Evolutionary conservation across 371 early-diverging fungal species (phyloP), one percentile per base, ranked within the genome.

Genomic region (Haplosporangium sp.): DNA sequence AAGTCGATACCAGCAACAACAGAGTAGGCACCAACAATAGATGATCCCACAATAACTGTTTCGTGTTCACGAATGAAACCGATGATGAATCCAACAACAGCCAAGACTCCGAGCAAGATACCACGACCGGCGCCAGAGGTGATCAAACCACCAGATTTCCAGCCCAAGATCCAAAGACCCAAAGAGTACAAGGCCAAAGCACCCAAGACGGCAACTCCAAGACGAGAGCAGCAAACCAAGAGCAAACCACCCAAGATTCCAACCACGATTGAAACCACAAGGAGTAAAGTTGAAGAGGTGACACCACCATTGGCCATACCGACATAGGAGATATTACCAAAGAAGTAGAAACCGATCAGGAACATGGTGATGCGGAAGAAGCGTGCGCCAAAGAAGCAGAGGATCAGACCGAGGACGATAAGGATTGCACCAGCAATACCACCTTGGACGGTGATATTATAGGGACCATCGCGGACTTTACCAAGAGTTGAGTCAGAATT

Each of bases 1-100:
- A 92, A 85, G 81, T 96, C 95, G 40, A 95, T 74, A 17, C 94
- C 96, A 45, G 92, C 83, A 63, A 94, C 88, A 60, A 93, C 72
- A 17, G 89, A 79, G 74, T 90, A 94, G 2, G 94, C 84, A 4
- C 95, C 95, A 52, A 88, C 85, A 19, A 94, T 72, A 3, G 92
- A 77, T 4, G 96, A 88, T 5, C 88, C 88, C 9, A 93, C 44
- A 34, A 91, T 90, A 56, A 92, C 87, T 6, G 85, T 75, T 27
- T 88, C 87, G n/a, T 85, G 71, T 65, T 90, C 87, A 47, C 90
- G 73, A 63, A 86, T 84, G 35, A 89, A 83, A 2, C 89, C 87
- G 2, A 88, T 19, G 20, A 92, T 34, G 69, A 90, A 89, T 37
- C 88, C 89, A 5, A 88, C 72, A 10, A 92, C 55, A 2, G 85